phyloP scores from a whole-genome alignment of 139 green algal species.

The Ettlia oleoabundans region DNA sequence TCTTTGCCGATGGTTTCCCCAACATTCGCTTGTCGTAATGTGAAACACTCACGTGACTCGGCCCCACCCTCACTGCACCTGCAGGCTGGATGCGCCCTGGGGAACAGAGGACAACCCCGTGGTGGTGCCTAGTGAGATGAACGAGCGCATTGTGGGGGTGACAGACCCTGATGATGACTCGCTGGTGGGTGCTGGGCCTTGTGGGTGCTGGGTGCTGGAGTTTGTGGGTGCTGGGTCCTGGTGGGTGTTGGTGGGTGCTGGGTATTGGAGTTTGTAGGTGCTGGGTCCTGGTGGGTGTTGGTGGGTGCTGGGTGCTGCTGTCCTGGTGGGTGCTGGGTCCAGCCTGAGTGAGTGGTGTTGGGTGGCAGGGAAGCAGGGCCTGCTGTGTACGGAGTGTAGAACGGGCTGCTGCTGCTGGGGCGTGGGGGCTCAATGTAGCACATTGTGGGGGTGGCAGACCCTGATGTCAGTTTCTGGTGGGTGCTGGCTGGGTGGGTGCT shows the following conservation, averaged over 20 bases:
- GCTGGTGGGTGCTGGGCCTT: constrained; percentile 36
- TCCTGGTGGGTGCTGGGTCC: too few species aligned
- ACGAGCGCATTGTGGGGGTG: constrained; percentile 73
- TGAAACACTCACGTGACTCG: neutral
- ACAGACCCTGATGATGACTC: constrained; percentile 81
- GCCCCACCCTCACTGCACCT: neutral
- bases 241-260: too few species aligned
- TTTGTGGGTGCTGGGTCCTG: neutral
- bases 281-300: too few species aligned
- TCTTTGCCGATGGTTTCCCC: too few species aligned
- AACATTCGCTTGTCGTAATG: too few species aligned
- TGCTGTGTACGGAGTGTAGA: neutral
- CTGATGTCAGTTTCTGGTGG: constrained; percentile 72
- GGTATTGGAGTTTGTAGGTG: too few species aligned
- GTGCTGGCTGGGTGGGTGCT: neutral
- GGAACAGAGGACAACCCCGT: constrained; percentile 75
- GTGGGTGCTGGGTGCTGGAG: neutral
- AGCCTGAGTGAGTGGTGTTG: neutral
- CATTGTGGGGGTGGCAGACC: constrained; percentile 78
- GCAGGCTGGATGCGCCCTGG: constrained; percentile 71
- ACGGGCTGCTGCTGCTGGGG: too few species aligned
- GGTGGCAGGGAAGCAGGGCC: neutral
- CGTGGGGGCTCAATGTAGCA: too few species aligned
- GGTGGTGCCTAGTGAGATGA: constrained; percentile 63
- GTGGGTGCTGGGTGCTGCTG: neutral